Base-by-base conservation (phyloP, 202 grass and related monocot genomes). In the Dendrocalamus latiflorus region DNA sequence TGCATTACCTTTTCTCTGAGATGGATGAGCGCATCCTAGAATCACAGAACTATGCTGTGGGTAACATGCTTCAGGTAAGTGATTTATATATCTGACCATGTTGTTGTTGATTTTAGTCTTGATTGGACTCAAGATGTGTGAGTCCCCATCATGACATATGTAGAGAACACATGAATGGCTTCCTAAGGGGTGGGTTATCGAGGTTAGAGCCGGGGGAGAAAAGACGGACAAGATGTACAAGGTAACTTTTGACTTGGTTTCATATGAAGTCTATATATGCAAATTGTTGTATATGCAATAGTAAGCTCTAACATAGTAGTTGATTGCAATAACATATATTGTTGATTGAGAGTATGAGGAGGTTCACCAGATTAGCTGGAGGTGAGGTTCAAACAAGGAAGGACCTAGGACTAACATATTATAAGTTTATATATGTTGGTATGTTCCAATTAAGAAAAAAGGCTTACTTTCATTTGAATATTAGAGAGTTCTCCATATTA, bases 171-270 rank as follows among this genome's bases (percentile, higher is more conserved):
- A 88, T 28, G 24, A 43, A 42, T 94, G 88, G 88, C 81, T 93
- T 85, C 88, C 81, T 38, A n/a, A 13, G 1, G 85, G 70, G 6
- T 93, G 91, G 88, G 6, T 83, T 18, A 82, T 86, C 24, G 88
- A 90, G 68, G 10, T 90, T 3, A 88, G 88, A 90, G 74, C 55
- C 0, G 84, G 88, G n/a, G 73, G 75, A 11, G 48, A 67, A 37
- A 87, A 93, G 3, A 59, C 20, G 53, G 62, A 85, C 11, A 93
- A 88, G 76, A 89, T 88, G 80, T 93, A 83, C 58, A 90, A 90
- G 91, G 91, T 93, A 82, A 45, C 18, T 4, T 8, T 26, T 25
- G 1, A 16, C 16, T 25, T 39, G 13, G 3, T 42, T 3, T 16
- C 8, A 36, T 33, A 36, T 30, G 1, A 33, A 11, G 1, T 65